A percentile compares a stretch with the other conserved stretches of the same genome.
phyloP scores from a whole-genome alignment of 139 green algal genomes.

The Tetraselmis striata region DNA sequence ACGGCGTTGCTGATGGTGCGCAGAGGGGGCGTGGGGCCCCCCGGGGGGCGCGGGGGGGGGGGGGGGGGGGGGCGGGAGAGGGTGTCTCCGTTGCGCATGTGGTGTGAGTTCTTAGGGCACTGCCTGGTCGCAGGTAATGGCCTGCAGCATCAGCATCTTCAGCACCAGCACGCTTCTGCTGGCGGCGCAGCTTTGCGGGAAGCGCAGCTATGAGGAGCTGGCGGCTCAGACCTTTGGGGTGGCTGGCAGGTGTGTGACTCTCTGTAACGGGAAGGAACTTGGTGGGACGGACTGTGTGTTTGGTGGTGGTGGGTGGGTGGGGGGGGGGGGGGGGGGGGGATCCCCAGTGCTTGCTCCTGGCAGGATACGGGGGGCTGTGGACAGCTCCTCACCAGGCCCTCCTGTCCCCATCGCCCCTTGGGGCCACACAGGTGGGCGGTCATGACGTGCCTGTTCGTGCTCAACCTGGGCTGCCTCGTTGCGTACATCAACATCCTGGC shows the following conservation, averaged over 20 bases:
- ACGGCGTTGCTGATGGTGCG: conserved; percentile 54
- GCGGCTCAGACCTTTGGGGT: conserved; percentile 27
- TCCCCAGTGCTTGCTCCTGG: no score
- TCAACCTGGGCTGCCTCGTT: conserved; percentile 61
- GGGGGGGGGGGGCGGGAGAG: background rate
- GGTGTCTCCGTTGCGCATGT: background rate
- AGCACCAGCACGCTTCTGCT: conserved; percentile 41
- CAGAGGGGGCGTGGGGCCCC: no score
- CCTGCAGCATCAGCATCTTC: background rate
- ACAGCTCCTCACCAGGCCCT: conserved; percentile 25
- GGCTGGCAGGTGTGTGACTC: no score
- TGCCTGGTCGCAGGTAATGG: conserved; percentile 26
- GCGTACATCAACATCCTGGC: conserved; percentile 79
- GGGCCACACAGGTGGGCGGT: conserved; percentile 26
- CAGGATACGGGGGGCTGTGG: conserved; percentile 26
- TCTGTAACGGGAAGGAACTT: no score
- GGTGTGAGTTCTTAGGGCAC: no score
- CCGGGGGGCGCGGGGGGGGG: no score
- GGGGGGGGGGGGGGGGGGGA: no score
- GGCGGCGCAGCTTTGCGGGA: conserved; percentile 50
- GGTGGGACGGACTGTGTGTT: no score
- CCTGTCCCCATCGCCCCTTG: conserved; percentile 3
- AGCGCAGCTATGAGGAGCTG: conserved; percentile 62
- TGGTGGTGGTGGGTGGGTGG: no score
- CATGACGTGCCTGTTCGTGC: conserved; percentile 38